phyloP scores from a whole-genome alignment of 2,329 filamentous ascomycete species.

The Aaosphaeria pasadenensis region DNA sequence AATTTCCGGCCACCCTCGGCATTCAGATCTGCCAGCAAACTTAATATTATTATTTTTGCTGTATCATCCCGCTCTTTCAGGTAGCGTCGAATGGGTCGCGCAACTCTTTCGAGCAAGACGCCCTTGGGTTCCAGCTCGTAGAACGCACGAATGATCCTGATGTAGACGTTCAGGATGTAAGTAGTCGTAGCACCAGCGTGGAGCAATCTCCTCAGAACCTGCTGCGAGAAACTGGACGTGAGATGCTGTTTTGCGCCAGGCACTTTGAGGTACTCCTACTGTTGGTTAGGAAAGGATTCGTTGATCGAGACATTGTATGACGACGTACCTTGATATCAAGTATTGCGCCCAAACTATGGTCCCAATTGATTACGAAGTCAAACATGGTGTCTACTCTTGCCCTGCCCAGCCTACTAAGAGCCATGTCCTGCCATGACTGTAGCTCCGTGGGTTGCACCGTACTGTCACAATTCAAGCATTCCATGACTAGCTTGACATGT shows the following conservation, averaged over 20 bases:
- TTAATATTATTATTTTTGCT: constrained; percentile 72
- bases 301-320: background rate
- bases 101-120: constrained; percentile 72
- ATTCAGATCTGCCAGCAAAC: constrained; percentile 62
- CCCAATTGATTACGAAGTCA: constrained; percentile 76
- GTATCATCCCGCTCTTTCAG: constrained; percentile 75
- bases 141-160: constrained; percentile 75
- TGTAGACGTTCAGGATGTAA: constrained; percentile 73
- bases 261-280: constrained; percentile 64
- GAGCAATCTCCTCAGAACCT: constrained; percentile 64
- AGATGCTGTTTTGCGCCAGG: constrained; percentile 67
- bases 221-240: constrained; percentile 65
- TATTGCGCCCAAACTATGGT: constrained; percentile 66
- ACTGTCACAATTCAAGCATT: constrained; percentile 28
- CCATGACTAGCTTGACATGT: constrained; percentile 61
- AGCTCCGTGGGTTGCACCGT: constrained; percentile 44
- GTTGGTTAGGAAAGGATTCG: background rate
- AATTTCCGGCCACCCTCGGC: constrained; percentile 43
- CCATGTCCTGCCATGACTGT: constrained; percentile 69
- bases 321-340: constrained; percentile 60
- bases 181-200: constrained; percentile 75
- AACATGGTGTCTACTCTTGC: constrained; percentile 71
- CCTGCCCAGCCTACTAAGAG: constrained; percentile 64
- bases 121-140: constrained; percentile 74
- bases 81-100: constrained; percentile 70